Base-by-base conservation (phyloP, 192 early-diverging fungal species). In the Backusella psychrophila region DNA sequence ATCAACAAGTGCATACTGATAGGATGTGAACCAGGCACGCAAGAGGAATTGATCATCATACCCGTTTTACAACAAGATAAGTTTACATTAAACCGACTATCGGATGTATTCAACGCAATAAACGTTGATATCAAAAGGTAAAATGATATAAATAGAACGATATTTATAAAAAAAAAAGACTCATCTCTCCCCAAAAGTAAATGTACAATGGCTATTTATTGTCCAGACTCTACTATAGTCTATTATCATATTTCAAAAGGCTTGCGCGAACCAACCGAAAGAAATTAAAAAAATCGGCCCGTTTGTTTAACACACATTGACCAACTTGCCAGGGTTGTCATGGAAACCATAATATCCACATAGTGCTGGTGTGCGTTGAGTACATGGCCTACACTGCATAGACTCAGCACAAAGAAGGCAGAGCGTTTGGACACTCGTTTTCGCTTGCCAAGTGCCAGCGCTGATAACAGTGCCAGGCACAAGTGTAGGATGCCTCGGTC, bases 241-340 rank as follows among this genome's bases (percentile, higher is more conserved):
- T 77, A 77, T 72, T 77, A 77, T 31, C 76, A 77, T 66, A 35
- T 77, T 49, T 14, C 17, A 41, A 63, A 42, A 17, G 76, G 76
- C 26, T 56, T 77, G 2, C 23, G 31, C 5, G 19, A 31, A 42
- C 70, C 69, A 36, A 44, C 68, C 7, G 31, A 77, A 70, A 69
- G 46, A 53, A 56, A 35, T 59, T 21, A 66, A 33, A 67, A 66
- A 63, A 63, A 63, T 14, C 56, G 56, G 12, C 56, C 56, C 1
- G 56, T 63, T 4, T 63, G 23, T 63, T 26, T 23, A 14, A 63
- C 56, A 29, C 11, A 29, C 1, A 63, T 23, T 1, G 56, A 12
- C 56, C 56, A 63, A 29, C 56, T 11, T 26, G 12, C 9, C 8
- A 63, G 26, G 1, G 23, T 63, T 63, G 56, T 26, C 12, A 63